Evolutionary conservation across 1,284 basidiomycete species (phyloP).

Genomic region (Sutorius eximius): DNA sequence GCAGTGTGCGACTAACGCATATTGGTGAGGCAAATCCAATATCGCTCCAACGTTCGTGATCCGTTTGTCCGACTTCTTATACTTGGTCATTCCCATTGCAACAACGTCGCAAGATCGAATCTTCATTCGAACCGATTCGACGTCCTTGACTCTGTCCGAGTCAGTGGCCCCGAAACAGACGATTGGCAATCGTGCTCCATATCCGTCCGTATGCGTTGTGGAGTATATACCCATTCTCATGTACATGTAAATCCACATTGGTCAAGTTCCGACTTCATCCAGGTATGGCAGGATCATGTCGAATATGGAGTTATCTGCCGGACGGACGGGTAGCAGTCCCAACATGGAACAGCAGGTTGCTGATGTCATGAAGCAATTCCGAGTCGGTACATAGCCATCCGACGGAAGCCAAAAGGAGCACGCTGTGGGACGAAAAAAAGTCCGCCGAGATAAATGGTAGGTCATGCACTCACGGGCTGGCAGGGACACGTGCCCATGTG

Average conservation of each 20-base stretch:
- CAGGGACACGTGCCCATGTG: not conserved
- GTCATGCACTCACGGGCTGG: not conserved
- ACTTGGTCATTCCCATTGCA: not conserved
- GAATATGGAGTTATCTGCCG: constrained; percentile 2
- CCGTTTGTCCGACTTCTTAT: not conserved
- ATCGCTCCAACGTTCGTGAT: not conserved
- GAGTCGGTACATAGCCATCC: not conserved
- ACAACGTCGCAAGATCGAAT: not conserved
- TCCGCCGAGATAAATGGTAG: constrained; percentile 4
- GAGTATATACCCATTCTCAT: not conserved
- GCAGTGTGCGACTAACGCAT: not conserved
- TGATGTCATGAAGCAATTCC: not conserved
- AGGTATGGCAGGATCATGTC: not conserved
- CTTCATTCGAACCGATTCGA: not conserved
- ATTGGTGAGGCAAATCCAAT: not conserved
- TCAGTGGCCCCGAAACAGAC: not conserved
- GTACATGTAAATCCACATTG: not conserved
- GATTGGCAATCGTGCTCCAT: not conserved
- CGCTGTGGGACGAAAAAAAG: not conserved
- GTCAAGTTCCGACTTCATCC: not conserved
- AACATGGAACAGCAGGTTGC: not conserved
- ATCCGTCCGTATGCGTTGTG: not conserved
- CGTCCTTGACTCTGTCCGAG: not conserved
- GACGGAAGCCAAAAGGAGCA: constrained; percentile 13
- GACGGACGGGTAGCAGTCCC: not conserved